These are phyloP conservation scores for Mallotus nudiflorus DNA, from an alignment of 345 rosid genomes.

Conservation along the genomic window DNA sequence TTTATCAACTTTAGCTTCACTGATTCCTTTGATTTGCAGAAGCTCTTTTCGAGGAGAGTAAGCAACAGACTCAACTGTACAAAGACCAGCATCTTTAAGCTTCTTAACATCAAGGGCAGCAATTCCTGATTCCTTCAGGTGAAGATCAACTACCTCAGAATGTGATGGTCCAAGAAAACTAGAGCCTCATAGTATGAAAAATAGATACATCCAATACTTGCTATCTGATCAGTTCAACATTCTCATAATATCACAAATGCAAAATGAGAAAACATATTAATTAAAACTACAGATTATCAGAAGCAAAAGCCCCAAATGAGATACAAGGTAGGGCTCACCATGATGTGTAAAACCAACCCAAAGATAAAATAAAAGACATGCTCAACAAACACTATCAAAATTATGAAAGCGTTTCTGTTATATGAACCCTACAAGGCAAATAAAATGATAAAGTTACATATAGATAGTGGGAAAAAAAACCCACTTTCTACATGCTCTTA, in stretches of 20 bases:
- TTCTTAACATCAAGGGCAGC: conserved; percentile 88
- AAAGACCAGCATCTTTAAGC: conserved; percentile 91
- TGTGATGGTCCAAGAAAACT: conserved; percentile 9
- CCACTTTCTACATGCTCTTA: background rate
- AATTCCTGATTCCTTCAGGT: conserved; percentile 72
- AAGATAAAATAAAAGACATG: background rate
- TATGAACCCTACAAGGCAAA: background rate
- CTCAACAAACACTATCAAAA: background rate
- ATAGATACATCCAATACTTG: background rate
- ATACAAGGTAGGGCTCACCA: background rate
- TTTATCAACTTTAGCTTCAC: conserved; percentile 96
- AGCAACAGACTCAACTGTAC: conserved; percentile 90
- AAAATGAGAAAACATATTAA: background rate
- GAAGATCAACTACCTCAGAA: conserved; percentile 19
- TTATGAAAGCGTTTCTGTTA: background rate
- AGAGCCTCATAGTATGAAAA: background rate
- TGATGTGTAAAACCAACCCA: background rate
- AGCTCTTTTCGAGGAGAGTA: conserved; percentile 95
- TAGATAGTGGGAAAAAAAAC: background rate
- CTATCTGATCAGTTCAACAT: background rate
- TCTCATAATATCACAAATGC: no score
- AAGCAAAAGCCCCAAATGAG: background rate
- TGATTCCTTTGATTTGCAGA: conserved; percentile 91
- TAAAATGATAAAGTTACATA: background rate
- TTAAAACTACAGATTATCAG: background rate